Base-by-base conservation (phyloP, 768 basidiomycete species). In the Hypsizygus marmoreus region DNA sequence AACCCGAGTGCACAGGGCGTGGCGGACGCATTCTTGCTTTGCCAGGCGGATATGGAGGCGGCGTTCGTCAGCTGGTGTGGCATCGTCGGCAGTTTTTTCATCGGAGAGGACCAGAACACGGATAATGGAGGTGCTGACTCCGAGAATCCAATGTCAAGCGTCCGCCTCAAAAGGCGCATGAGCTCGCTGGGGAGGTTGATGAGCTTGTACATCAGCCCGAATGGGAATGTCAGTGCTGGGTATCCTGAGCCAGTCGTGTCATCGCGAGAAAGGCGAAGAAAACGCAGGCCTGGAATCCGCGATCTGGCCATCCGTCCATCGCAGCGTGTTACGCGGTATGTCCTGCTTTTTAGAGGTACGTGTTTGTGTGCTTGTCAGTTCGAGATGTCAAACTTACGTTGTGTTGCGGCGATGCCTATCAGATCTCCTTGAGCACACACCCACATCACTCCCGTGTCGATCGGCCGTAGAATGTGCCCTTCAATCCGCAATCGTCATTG, bases 1-100 rank as follows among this genome's bases (percentile, higher is more conserved):
- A 83, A 86, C 43, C 85, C 84, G 11, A 84, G 81, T 33, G 81
- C 80, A 2, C 77, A 74, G 70, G 85, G 85, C 7, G 77, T 86
- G 23, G 77, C 81, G 9, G 69, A 73, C 4, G 79, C 85, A 6
- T 82, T 87, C 51, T 64, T 86, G 19, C 63, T 71, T 0, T 69
- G 66, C 37, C 75, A 82, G 55, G 71, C 76, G 20, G 67, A 69
- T n/a, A 59, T 86, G 16, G 79, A 83, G 51, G 58, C 60, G 10
- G 76, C 82, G 1, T 77, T 85, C 49, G 73, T 83, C 36, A 68
- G 71, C 1, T 88, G 84, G 82, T 82, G 77, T 44, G 67, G 71
- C 26, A 68, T 78, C 26, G 79, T 80, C 3, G 83, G 80, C 56
- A 49, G 56, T 1, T 75, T 78, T 54, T 79, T 79, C 43, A 53